Conservation (phyloP, 106 monocot species). For the Dactylorhiza incarnata region DNA sequence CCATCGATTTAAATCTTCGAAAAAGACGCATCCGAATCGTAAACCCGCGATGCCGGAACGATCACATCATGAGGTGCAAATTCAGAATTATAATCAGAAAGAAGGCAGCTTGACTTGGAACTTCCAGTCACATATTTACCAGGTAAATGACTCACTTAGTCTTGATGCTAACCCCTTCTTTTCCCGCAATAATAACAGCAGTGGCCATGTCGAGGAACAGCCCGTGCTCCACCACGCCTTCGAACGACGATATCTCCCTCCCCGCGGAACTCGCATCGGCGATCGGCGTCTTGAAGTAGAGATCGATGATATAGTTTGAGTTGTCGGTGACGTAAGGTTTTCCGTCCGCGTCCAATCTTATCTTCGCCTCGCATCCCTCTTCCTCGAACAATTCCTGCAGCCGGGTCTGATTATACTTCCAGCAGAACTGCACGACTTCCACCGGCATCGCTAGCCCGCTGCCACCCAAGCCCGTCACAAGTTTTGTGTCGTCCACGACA, state of each 20-base stretch:
- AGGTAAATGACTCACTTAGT: conserved; percentile 46
- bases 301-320: conserved; percentile 90
- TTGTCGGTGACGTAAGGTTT: conserved; percentile 91
- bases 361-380: conserved; percentile 82
- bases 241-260: conserved; percentile 70
- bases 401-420: conserved; percentile 79
- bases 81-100: neutral
- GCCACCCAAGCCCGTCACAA: conserved; percentile 81
- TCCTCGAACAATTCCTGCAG: conserved; percentile 85
- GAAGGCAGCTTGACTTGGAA: neutral
- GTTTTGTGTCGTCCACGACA: conserved; percentile 84
- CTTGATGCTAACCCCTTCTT: conserved; percentile 57
- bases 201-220: conserved; percentile 86
- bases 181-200: conserved; percentile 90
- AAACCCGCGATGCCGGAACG: no score
- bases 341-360: conserved; percentile 67
- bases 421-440: conserved; percentile 97
- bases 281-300: conserved; percentile 87
- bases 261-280: conserved; percentile 66
- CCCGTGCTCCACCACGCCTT: conserved; percentile 96
- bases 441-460: conserved; percentile 97
- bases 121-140: neutral
- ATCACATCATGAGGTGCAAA: conserved; percentile 2
- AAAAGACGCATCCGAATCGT: no score
- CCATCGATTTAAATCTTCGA: no score